Evolutionary conservation across 176 grass and related monocot genomes (phyloP).

Genomic region (Oryza glaberrima): DNA sequence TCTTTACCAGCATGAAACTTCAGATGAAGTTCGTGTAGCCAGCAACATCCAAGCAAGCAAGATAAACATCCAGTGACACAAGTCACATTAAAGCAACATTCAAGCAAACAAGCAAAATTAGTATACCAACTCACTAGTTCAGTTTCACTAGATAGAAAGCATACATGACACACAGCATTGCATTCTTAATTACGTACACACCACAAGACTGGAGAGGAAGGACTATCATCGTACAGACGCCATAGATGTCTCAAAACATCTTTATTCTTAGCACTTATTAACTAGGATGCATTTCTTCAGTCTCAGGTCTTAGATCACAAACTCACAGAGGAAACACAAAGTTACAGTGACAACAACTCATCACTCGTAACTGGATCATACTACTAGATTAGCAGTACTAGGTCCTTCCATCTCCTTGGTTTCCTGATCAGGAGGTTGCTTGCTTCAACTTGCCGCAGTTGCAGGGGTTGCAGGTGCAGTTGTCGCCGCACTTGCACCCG

Average conservation of each 20-base stretch:
- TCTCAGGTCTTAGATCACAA: background rate
- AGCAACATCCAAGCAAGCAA: background rate
- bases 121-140: background rate
- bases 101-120: too few relatives aligned
- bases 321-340: background rate
- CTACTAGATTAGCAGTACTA: background rate
- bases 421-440: too few relatives aligned
- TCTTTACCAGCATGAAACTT: too few relatives aligned
- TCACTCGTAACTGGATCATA: background rate
- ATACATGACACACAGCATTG: too few relatives aligned
- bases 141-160: too few relatives aligned
- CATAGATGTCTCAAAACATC: background rate
- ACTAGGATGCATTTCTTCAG: background rate
- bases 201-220: background rate
- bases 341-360: background rate
- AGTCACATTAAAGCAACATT: too few relatives aligned
- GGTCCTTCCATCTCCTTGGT: background rate
- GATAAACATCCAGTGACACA: background rate
- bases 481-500: constrained; percentile 68
- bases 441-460: constrained; percentile 71
- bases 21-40: too few relatives aligned
- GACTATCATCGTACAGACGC: background rate
- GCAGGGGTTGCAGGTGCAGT: constrained; percentile 82
- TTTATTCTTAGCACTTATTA: background rate
- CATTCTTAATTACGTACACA: too few relatives aligned